Conservation (phyloP, 352 stramenopile genomes). For the Halophytophthora polymorphica region DNA sequence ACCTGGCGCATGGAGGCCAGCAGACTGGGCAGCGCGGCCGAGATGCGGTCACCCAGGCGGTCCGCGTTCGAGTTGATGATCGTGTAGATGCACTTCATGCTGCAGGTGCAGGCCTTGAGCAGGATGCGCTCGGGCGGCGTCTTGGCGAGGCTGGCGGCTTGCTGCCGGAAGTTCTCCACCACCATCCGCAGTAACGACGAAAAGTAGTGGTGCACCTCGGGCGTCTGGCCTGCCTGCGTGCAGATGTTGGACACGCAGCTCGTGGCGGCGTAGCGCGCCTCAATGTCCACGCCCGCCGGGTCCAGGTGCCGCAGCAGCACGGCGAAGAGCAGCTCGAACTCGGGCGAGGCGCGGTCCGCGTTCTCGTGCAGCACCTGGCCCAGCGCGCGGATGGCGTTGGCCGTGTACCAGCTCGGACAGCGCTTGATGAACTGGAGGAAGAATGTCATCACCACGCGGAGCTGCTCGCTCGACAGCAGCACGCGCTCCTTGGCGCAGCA, state of each 20-base stretch:
- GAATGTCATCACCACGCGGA: conserved; percentile 64
- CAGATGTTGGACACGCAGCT: conserved; percentile 83
- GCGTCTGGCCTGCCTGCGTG: conserved; percentile 60
- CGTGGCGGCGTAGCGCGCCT: conserved; percentile 83
- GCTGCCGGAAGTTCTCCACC: conserved; percentile 84
- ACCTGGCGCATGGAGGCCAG: conserved; percentile 81
- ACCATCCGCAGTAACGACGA: conserved; percentile 73
- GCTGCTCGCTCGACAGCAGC: conserved; percentile 49
- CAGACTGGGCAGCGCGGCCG: conserved; percentile 51
- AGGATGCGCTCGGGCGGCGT: conserved; percentile 73
- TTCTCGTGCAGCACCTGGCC: conserved; percentile 78
- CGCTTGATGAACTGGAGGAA: conserved; percentile 74
- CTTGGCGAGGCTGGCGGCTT: conserved; percentile 58
- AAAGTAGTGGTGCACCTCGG: conserved; percentile 70
- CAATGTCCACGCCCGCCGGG: conserved; percentile 74
- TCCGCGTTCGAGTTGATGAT: conserved; percentile 75
- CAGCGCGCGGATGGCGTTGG: conserved; percentile 63
- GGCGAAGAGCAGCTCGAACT: conserved; percentile 67
- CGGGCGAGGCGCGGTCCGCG: conserved; percentile 52
- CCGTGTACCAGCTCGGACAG: conserved; percentile 75
- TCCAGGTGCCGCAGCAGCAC: conserved; percentile 75
- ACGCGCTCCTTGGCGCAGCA: conserved; percentile 74
- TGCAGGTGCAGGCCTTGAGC: conserved; percentile 81
- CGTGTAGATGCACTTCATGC: conserved; percentile 85
- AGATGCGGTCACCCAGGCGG: conserved; percentile 55